Conservation (phyloP, 495 filamentous ascomycete species). For the Jackrogersella multiformis region DNA sequence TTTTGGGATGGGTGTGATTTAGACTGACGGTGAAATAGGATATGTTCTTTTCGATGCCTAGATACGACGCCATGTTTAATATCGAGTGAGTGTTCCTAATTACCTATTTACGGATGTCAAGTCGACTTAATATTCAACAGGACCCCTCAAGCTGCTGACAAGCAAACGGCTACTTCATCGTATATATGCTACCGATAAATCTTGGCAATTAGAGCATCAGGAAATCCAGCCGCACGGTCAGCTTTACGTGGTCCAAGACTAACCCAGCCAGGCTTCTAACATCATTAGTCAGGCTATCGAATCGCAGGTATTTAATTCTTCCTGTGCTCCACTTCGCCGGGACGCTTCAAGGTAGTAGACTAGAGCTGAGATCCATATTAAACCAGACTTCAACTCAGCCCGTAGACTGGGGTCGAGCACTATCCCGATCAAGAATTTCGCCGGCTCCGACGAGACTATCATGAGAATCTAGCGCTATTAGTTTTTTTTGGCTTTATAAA, state of each 20-base stretch:
- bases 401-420: neutral
- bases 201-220: neutral
- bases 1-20: neutral
- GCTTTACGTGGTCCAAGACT: neutral
- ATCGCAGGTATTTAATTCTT: neutral
- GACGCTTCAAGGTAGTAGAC: neutral
- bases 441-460: neutral
- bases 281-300: neutral
- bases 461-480: too few species aligned
- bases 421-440: neutral
- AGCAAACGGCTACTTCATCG: neutral
- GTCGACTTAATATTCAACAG: neutral
- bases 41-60: constrained; percentile 52
- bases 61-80: constrained; percentile 52
- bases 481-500: neutral
- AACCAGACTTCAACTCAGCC: neutral
- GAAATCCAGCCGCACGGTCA: neutral
- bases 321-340: neutral
- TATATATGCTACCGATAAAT: neutral
- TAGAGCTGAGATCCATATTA: neutral
- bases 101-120: neutral
- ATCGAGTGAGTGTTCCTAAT: neutral
- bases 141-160: neutral
- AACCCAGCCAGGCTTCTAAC: neutral
- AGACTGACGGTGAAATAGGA: constrained; percentile 58